Evolutionary conservation across 2,329 filamentous ascomycete genomes (phyloP).

Genomic region (Nemania bipapillata): DNA sequence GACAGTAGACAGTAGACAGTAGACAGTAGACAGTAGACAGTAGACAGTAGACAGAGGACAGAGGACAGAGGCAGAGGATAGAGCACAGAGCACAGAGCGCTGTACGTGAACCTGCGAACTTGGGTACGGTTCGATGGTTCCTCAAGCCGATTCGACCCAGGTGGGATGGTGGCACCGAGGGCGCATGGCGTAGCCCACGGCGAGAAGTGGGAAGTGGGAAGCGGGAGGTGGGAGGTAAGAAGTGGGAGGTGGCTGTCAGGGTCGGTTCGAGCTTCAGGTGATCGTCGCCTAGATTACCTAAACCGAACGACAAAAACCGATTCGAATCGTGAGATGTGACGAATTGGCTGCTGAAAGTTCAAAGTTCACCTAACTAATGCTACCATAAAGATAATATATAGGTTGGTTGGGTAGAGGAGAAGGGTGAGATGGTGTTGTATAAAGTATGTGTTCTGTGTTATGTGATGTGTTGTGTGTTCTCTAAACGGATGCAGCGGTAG

Average conservation of each 20-base stretch:
- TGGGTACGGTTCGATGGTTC: slow-evolving; percentile 20
- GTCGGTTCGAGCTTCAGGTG: not conserved
- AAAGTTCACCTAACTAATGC: not conserved
- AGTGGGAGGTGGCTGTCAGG: slow-evolving; percentile 8
- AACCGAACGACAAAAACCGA: slow-evolving; percentile 21
- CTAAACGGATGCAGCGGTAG: not conserved
- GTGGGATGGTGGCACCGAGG: slow-evolving; percentile 36
- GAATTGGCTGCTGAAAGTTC: not conserved
- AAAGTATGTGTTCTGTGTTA: too few relatives aligned
- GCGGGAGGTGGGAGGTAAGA: not conserved
- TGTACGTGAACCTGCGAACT: not conserved
- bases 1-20: not conserved
- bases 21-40: too few relatives aligned
- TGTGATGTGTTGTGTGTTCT: not conserved
- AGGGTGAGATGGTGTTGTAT: not conserved
- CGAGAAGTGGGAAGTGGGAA: slow-evolving; percentile 4
- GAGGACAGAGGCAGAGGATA: too few relatives aligned
- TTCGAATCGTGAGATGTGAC: slow-evolving; percentile 11
- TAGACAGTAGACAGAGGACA: not conserved
- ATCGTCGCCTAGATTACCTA: not conserved
- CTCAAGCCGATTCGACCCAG: slow-evolving; percentile 42
- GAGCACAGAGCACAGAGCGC: not conserved
- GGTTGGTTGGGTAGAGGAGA: not conserved
- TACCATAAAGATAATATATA: not conserved
- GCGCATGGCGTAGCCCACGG: slow-evolving; percentile 40